Evolutionary conservation across 1,284 basidiomycete genomes (phyloP).

Genomic region (Pseudozyma thailandica): DNA sequence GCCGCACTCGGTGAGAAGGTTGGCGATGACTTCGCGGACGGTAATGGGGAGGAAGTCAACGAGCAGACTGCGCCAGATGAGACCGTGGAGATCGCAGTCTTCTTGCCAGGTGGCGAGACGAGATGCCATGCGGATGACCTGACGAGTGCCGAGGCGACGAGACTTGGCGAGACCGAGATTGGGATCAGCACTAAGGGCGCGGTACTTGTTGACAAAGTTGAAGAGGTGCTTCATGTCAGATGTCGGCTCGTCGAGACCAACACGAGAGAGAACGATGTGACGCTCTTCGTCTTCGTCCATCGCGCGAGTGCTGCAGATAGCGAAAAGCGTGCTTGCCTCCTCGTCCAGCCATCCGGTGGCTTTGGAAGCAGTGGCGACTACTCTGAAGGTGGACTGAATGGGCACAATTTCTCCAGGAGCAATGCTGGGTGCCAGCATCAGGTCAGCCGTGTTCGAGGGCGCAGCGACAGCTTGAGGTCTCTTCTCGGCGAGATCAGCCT

Average conservation of each 20-base stretch:
- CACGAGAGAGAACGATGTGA: conserved; percentile 47
- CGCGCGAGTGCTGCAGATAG: conserved; percentile 63
- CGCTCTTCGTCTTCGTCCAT: conserved; percentile 68
- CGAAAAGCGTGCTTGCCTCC: conserved; percentile 65
- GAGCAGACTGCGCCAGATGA: conserved; percentile 65
- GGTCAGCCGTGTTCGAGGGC: background rate
- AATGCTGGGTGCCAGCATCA: conserved; percentile 7
- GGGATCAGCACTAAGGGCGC: conserved; percentile 57
- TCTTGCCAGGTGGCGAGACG: conserved; percentile 63
- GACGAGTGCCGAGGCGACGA: conserved; percentile 67
- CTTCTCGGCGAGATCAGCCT: background rate
- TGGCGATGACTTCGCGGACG: conserved; percentile 59
- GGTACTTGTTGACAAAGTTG: conserved; percentile 64
- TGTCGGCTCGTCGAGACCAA: conserved; percentile 23
- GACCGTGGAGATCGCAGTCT: conserved; percentile 58
- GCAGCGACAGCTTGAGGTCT: background rate
- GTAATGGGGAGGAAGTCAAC: conserved; percentile 68
- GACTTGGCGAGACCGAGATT: conserved; percentile 64
- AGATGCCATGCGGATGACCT: conserved; percentile 66
- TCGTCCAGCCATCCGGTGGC: conserved; percentile 68
- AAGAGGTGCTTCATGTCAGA: conserved; percentile 53
- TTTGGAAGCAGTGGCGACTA: conserved; percentile 66
- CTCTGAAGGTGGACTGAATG: conserved; percentile 60
- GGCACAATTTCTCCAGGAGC: conserved; percentile 34
- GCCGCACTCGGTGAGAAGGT: conserved; percentile 56